Base-by-base conservation (phyloP, 2,329 filamentous ascomycete species). In the Diaporthe vaccinii region DNA sequence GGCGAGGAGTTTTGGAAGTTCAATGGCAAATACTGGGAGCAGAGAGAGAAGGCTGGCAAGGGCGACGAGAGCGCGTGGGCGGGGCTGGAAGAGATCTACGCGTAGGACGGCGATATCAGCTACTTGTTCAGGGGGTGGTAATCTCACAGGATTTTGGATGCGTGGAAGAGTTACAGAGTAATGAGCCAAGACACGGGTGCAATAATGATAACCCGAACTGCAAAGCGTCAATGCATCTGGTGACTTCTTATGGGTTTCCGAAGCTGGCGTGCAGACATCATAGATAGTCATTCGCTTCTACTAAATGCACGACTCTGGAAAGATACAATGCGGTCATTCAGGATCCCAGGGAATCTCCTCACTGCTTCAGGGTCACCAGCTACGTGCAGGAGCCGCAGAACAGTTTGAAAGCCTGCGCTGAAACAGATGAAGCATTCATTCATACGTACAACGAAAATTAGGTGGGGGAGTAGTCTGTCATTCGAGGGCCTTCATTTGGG, bases 1-100 rank as follows among this genome's bases (percentile, higher is more conserved):
- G 96, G 97, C 0, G 95, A 98, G 84, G 89, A 93, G 78, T 98
- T 93, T 84, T 99, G 97, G 97, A 89, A 92, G 79, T 97, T 96
- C 81, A 97, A 92, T 80, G 94, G 93, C 53, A 90, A 94, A 83
- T 99, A 99, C 84, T 99, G 97, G 97, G 88, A 91, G 80, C 87
- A 92, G 80, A 89, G 95, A 76, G 89, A 93, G 69, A 88, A 87
- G 83, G 93, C 92, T 55, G 92, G 91, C 28, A 84, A 88, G 73
- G 91, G 93, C 70, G 87, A 90, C 76, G 74, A 80, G 41, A 81
- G 87, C 80, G 87, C 87, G 72, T 94, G 96, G 95, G 90, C 91
- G 77, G 89, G 91, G 34, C 81, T 95, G 82, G 95, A 98, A 85
- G 92, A 94, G 79, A 93, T 98, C 75, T 98, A 93, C 82, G 58